Evolutionary conservation across 257 asterid genomes (phyloP).

Genomic region (Perilla frutescens): DNA sequence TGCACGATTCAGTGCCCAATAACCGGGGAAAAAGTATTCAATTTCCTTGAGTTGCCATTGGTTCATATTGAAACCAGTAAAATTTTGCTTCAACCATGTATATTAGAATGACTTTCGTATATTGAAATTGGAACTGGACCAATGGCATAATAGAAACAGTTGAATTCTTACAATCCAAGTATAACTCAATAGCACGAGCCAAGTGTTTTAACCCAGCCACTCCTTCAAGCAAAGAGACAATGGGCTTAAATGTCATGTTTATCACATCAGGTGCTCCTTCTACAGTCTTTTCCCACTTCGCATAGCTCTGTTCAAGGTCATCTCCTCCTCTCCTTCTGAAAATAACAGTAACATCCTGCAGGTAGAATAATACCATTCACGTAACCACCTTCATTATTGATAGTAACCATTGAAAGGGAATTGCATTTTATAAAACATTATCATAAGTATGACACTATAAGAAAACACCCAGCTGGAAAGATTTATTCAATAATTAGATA

Average conservation of each 20-base stretch:
- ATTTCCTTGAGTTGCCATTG: not conserved
- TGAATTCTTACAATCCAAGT: conserved; percentile 81
- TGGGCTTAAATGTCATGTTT: conserved; percentile 91
- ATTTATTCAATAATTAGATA: not conserved
- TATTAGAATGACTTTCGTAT: not conserved
- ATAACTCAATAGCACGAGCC: conserved; percentile 89
- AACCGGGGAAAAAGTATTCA: not conserved
- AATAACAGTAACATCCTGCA: conserved; percentile 98
- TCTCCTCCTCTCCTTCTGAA: conserved; percentile 99
- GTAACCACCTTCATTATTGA: not conserved
- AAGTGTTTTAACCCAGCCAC: conserved; percentile 85
- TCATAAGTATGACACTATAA: not conserved
- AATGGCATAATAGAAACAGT: conserved; percentile 2
- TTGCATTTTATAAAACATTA: not conserved
- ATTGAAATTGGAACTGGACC: not conserved
- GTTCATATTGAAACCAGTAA: not conserved
- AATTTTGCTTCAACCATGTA: not conserved
- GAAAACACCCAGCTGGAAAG: not conserved
- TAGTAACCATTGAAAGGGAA: not conserved
- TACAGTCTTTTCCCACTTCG: conserved; percentile 88
- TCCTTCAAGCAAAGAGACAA: conserved; percentile 85
- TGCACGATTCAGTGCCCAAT: too few relatives aligned
- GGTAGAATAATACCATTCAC: conserved; percentile 28
- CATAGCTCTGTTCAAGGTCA: conserved; percentile 97
- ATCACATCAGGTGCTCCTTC: conserved; percentile 95